Conservation (phyloP, 129 eudicot species). For the Flaveria bidentis region DNA sequence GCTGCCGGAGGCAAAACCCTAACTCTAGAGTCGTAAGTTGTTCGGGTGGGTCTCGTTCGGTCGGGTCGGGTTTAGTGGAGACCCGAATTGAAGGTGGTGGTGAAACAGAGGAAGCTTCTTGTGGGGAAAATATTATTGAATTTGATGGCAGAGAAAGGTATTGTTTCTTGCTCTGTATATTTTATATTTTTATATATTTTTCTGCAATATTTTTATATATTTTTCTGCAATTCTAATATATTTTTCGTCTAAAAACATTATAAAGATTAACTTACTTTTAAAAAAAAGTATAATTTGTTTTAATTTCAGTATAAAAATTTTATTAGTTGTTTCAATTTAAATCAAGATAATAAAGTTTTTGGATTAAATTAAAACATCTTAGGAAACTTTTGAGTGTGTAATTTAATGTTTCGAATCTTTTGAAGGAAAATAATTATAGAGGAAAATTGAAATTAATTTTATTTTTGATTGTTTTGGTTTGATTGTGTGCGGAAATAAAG, state of each 20-base stretch:
- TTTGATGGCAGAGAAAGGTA: constrained; percentile 71
- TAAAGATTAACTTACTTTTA: too few relatives aligned
- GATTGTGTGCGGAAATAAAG: neutral
- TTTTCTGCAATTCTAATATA: too few relatives aligned
- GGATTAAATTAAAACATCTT: too few relatives aligned
- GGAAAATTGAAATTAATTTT: too few relatives aligned
- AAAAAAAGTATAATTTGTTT: too few relatives aligned
- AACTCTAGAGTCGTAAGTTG: constrained; percentile 16
- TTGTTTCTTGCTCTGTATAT: neutral
- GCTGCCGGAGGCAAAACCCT: constrained; percentile 25
- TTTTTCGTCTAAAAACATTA: too few relatives aligned
- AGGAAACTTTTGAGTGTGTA: too few relatives aligned
- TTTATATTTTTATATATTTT: neutral
- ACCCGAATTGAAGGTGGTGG: constrained; percentile 25
- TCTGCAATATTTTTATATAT: too few relatives aligned
- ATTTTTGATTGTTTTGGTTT: neutral
- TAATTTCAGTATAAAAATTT: neutral
- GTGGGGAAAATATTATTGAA: constrained; percentile 68
- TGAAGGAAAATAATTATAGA: too few relatives aligned
- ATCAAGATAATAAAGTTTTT: too few relatives aligned
- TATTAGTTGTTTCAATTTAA: too few relatives aligned
- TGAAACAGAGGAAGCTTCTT: constrained; percentile 48
- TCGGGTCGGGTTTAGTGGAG: constrained; percentile 34
- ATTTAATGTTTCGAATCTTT: too few relatives aligned
- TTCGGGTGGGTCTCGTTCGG: constrained; percentile 27